phyloP scores from a whole-genome alignment of 768 basidiomycete species.

The Ephemerocybe angulata region DNA sequence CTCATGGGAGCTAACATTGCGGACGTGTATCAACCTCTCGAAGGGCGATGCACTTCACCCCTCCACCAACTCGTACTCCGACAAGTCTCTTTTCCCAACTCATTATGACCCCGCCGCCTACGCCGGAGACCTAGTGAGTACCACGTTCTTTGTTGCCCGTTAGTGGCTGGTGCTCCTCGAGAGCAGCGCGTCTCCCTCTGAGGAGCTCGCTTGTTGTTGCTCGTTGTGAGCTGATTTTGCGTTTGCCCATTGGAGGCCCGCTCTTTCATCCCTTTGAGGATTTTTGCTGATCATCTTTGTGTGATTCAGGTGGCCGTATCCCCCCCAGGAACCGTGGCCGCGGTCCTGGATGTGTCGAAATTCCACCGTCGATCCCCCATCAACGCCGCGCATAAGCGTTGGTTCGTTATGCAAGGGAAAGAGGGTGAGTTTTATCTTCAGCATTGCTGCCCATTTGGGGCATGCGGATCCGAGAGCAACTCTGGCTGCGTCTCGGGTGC shows the following conservation, averaged over 20 bases:
- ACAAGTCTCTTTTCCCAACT: constrained; percentile 22
- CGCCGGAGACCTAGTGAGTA: constrained; percentile 24
- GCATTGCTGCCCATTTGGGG: constrained; percentile 15
- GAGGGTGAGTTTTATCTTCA: constrained; percentile 27
- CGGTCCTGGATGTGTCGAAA: constrained; percentile 28
- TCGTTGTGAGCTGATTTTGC: not conserved
- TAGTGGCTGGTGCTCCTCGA: constrained; percentile 23
- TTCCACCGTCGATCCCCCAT: constrained; percentile 34
- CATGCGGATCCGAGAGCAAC: constrained; percentile 12
- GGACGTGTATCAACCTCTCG: constrained; percentile 25
- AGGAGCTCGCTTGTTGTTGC: not conserved
- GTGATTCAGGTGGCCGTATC: constrained; percentile 20
- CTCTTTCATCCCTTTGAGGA: not conserved
- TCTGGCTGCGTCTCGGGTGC: constrained; percentile 17
- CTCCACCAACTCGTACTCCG: constrained; percentile 21
- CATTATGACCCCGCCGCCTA: constrained; percentile 20
- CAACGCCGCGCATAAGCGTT: constrained; percentile 27
- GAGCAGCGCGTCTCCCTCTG: constrained; percentile 16
- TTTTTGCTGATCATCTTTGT: not conserved
- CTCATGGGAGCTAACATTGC: constrained; percentile 17
- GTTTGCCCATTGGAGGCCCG: not conserved
- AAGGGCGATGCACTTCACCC: constrained; percentile 9
- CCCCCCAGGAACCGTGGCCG: constrained; percentile 27
- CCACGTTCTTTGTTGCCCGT: constrained; percentile 20
- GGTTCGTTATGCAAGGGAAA: constrained; percentile 26